Percentiles rank a stretch among this genome's conserved stretches.
phyloP scores from a whole-genome alignment of 2,329 filamentous ascomycete genomes.

The Fusarium haematococcum region DNA sequence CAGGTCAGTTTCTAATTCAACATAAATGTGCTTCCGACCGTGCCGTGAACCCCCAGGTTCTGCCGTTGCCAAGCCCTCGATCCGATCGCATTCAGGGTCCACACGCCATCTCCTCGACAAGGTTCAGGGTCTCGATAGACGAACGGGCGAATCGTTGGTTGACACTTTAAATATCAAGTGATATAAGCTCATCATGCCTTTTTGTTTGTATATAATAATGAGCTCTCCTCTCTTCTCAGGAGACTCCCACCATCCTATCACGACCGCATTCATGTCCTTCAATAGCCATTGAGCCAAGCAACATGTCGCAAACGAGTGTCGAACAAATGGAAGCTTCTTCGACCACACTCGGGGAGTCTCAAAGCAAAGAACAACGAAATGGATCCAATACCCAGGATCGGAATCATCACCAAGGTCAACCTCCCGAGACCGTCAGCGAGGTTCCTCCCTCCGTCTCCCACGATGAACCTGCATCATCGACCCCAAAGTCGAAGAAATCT shows the following conservation, averaged over 20 bases:
- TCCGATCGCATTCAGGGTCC: conserved; percentile 34
- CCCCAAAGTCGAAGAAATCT: conserved; percentile 20
- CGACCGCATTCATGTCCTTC: background rate
- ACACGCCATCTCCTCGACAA: background rate
- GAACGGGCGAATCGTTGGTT: background rate
- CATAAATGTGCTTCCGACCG: background rate
- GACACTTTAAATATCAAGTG: background rate
- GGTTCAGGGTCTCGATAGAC: background rate
- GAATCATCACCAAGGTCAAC: background rate
- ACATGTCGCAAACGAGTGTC: conserved; percentile 28
- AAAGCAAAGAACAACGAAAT: background rate
- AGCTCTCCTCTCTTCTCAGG: too few relatives aligned
- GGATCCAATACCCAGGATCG: background rate
- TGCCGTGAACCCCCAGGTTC: background rate
- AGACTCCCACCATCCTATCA: too few relatives aligned
- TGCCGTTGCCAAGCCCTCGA: conserved; percentile 5
- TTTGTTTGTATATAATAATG: too few relatives aligned
- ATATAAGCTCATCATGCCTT: too few relatives aligned
- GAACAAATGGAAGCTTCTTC: background rate
- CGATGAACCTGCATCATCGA: background rate
- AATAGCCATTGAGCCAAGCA: background rate
- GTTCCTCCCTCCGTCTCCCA: background rate
- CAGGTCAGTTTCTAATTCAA: background rate
- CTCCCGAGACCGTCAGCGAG: background rate
- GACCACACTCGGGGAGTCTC: background rate